Conservation (phyloP, 352 stramenopile genomes). For the Thalassiosira oceanica region DNA sequence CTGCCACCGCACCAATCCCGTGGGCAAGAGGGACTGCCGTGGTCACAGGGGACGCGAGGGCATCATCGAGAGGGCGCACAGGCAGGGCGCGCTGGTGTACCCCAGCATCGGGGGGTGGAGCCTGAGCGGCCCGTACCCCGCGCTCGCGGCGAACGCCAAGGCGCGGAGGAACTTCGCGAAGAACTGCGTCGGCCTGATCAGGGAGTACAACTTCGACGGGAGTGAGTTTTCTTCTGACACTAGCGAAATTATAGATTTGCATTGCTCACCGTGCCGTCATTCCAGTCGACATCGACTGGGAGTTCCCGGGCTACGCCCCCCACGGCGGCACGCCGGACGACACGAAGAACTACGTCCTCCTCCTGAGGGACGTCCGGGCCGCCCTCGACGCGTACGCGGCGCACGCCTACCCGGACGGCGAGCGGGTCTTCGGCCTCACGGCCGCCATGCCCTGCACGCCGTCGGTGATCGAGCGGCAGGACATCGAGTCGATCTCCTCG, state of each 20-base stretch:
- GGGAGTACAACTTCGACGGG: slow-evolving; percentile 53
- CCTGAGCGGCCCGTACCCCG: slow-evolving; percentile 30
- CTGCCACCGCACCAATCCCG: slow-evolving; percentile 40
- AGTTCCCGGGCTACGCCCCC: slow-evolving; percentile 33
- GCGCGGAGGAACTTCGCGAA: slow-evolving; percentile 51
- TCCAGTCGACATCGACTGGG: slow-evolving; percentile 50
- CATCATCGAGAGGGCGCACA: slow-evolving; percentile 39
- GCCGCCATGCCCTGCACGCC: slow-evolving; percentile 43
- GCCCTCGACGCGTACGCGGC: slow-evolving; percentile 43
- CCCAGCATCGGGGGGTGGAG: slow-evolving; percentile 47
- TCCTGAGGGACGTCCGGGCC: slow-evolving; percentile 35
- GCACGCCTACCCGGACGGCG: slow-evolving; percentile 30
- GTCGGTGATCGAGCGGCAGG: slow-evolving; percentile 30
- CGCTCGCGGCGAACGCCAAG: slow-evolving; percentile 10
- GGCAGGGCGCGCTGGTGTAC: slow-evolving; percentile 39
- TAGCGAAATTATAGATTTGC: too few species aligned
- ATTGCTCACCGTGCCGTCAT: not conserved
- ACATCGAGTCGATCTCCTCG: slow-evolving; percentile 30
- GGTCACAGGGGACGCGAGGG: slow-evolving; percentile 19
- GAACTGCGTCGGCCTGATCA: slow-evolving; percentile 50
- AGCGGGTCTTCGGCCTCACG: slow-evolving; percentile 43
- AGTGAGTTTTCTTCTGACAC: slow-evolving; percentile 23
- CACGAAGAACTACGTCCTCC: slow-evolving; percentile 41
- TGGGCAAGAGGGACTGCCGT: slow-evolving; percentile 37
- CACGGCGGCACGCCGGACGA: slow-evolving; percentile 36